Conservation (phyloP, 139 green algal species). For the Chlamydomonas schloesseri region DNA sequence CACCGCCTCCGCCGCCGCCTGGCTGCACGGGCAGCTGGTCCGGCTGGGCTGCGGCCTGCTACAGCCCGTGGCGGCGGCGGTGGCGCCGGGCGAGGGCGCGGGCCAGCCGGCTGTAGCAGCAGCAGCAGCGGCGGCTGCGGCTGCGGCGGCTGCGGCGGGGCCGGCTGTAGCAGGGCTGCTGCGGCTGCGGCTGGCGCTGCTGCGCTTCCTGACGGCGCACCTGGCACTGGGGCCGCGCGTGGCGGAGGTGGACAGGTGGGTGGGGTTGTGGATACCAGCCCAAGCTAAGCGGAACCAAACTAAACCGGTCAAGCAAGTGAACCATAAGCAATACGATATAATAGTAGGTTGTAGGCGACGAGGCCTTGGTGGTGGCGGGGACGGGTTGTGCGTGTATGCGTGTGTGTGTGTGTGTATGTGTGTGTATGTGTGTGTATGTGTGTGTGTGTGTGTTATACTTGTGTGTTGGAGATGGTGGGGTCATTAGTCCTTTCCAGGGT, state of each 20-base stretch:
- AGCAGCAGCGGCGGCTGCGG: too few species aligned
- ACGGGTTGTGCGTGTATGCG: background rate
- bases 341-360: background rate
- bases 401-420: background rate
- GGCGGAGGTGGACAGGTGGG: slow-evolving; percentile 35
- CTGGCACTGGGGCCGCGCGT: slow-evolving; percentile 9
- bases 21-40: slow-evolving; percentile 32
- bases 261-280: background rate
- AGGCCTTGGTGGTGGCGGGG: too few species aligned
- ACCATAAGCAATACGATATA: background rate
- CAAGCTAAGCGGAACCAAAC: background rate
- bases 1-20: background rate
- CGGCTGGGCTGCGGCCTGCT: background rate
- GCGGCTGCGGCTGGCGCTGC: background rate
- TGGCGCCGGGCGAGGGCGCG: too few species aligned
- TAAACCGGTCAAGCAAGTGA: background rate
- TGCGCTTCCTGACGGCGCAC: slow-evolving; percentile 22
- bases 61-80: background rate
- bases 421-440: background rate
- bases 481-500: too few species aligned
- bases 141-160: too few species aligned
- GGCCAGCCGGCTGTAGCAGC: too few species aligned
- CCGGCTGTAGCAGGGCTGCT: background rate
- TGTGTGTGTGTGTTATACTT: too few species aligned
- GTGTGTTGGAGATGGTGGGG: too few species aligned